Conservation (phyloP, 176 grass and related monocot genomes). For the Juncus inflexus region DNA sequence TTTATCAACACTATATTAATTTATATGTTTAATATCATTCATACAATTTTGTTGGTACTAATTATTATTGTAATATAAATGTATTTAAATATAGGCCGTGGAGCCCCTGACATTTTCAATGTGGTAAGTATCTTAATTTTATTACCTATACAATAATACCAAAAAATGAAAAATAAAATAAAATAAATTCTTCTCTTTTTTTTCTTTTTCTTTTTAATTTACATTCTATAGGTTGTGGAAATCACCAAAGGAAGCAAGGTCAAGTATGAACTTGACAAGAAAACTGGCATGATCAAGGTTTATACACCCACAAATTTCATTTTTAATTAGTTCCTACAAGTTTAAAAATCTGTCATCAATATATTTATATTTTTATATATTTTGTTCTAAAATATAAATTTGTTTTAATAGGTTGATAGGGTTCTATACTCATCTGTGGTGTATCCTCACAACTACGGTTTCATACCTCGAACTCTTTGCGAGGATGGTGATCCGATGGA, state of each 20-base stretch:
- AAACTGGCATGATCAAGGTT: constrained; percentile 45
- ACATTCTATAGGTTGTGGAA: constrained; percentile 34
- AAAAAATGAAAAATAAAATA: neutral
- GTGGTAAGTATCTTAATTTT: constrained; percentile 35
- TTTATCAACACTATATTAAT: neutral
- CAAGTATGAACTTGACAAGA: constrained; percentile 54
- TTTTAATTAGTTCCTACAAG: neutral
- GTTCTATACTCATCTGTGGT: constrained; percentile 41
- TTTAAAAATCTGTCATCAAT: neutral
- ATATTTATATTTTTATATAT: neutral
- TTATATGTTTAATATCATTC: neutral
- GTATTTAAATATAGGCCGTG: constrained; percentile 28
- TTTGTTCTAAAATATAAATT: neutral
- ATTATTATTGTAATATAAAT: neutral
- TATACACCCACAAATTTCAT: neutral
- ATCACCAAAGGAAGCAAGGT: constrained; percentile 51
- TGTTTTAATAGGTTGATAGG: constrained; percentile 31
- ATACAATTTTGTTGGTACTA: neutral
- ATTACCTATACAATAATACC: neutral
- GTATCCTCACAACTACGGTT: constrained; percentile 50
- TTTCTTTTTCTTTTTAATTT: neutral
- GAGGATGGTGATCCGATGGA: constrained; percentile 49
- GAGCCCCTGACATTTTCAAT: constrained; percentile 46
- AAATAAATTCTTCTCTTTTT: neutral
- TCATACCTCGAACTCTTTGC: constrained; percentile 45